Evolutionary conservation across 495 filamentous ascomycete species (phyloP).

Genomic region (Monascus purpureus): DNA sequence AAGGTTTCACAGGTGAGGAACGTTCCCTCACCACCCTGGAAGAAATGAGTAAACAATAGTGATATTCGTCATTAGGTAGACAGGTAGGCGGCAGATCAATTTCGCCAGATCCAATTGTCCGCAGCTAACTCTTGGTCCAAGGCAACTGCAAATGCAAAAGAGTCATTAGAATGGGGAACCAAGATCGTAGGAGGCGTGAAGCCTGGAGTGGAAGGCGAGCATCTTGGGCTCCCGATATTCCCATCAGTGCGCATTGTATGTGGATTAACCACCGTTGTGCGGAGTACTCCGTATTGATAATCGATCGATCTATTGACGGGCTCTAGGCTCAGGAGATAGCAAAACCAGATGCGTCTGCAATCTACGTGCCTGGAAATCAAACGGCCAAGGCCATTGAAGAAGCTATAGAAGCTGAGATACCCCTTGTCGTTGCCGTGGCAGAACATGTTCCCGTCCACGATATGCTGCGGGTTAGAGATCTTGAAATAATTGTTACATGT

Average conservation of each 20-base stretch:
- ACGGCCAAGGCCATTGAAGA: constrained; percentile 72
- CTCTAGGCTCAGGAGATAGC: constrained; percentile 55
- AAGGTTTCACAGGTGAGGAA: constrained; percentile 69
- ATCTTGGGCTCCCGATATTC: constrained; percentile 68
- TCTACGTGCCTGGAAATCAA: constrained; percentile 72
- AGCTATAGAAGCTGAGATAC: constrained; percentile 78
- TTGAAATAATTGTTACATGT: no score
- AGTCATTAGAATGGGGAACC: constrained; percentile 75
- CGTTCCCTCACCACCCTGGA: no score
- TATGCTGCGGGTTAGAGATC: constrained; percentile 57
- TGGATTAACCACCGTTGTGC: background rate
- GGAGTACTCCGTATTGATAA: background rate
- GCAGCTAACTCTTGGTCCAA: constrained; percentile 9
- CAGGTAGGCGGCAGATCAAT: constrained; percentile 13
- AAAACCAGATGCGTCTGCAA: constrained; percentile 72
- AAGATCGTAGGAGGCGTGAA: constrained; percentile 80
- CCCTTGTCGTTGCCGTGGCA: constrained; percentile 76
- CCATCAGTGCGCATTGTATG: constrained; percentile 52
- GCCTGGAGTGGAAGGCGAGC: constrained; percentile 61
- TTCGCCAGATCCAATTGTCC: background rate
- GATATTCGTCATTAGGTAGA: constrained; percentile 14
- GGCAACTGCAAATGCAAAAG: constrained; percentile 71
- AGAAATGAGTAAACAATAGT: no score
- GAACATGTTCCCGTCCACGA: constrained; percentile 87
- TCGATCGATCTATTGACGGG: constrained; percentile 3